Conservation (phyloP, 1,139 yeast species). For the Geotrichum aggregatum region DNA sequence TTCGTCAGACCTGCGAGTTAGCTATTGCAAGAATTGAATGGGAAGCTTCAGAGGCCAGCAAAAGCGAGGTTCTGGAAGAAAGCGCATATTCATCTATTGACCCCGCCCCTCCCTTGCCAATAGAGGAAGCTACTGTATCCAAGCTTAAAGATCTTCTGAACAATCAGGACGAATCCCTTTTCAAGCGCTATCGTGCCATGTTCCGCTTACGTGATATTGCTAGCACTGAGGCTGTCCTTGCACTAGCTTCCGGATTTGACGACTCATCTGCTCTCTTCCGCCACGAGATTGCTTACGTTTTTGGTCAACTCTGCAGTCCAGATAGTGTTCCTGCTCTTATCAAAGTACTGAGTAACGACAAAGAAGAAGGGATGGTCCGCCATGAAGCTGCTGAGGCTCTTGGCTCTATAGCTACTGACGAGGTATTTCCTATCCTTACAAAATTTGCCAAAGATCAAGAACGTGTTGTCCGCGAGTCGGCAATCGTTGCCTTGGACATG, state of each 20-base stretch:
- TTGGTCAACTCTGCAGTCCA: constrained; percentile 95
- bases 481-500: constrained; percentile 96
- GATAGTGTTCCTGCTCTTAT: constrained; percentile 84
- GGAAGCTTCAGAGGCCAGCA: constrained; percentile 68
- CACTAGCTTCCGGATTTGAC: constrained; percentile 82
- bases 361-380: constrained; percentile 96
- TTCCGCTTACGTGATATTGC: constrained; percentile 94
- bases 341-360: constrained; percentile 67
- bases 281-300: constrained; percentile 96
- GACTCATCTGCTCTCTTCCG: constrained; percentile 92
- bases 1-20: constrained; percentile 94
- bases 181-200: constrained; percentile 97
- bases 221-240: constrained; percentile 85
- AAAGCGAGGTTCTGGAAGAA: constrained; percentile 63
- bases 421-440: constrained; percentile 81
- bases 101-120: constrained; percentile 95
- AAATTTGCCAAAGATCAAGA: constrained; percentile 76
- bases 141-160: constrained; percentile 66
- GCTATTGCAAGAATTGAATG: constrained; percentile 93
- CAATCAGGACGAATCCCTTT: constrained; percentile 72
- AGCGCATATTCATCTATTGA: constrained; percentile 85
- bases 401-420: constrained; percentile 96
- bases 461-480: constrained; percentile 90
- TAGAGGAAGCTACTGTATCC: constrained; percentile 53
- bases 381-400: constrained; percentile 99